phyloP scores from a whole-genome alignment of 371 early-diverging fungal species.

The Mucor circinelloides region DNA sequence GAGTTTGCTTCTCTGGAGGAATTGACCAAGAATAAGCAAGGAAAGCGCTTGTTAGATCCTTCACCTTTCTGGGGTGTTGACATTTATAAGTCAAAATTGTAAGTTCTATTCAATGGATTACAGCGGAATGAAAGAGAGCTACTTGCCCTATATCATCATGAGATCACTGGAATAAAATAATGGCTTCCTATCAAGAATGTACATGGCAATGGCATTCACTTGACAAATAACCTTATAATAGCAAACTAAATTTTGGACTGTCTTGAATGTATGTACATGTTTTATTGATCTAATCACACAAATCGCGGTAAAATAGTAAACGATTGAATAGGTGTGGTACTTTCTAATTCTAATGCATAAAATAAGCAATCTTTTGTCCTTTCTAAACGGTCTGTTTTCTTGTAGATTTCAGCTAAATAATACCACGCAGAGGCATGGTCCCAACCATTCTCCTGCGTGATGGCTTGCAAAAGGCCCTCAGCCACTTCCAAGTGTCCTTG shows the following conservation, averaged over 20 bases:
- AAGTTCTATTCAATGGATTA: no score
- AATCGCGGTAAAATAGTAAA: constrained; percentile 56
- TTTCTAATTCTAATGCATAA: constrained; percentile 74
- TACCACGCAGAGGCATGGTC: constrained; percentile 66
- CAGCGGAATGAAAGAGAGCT: no score
- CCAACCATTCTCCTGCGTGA: constrained; percentile 64
- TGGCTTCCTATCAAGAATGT: no score
- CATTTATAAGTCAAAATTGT: constrained; percentile 25
- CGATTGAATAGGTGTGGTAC: constrained; percentile 64
- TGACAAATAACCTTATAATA: no score
- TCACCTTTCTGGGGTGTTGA: constrained; percentile 35
- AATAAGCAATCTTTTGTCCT: constrained; percentile 68
- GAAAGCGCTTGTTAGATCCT: constrained; percentile 36
- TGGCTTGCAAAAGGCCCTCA: constrained; percentile 54
- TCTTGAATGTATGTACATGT: no score
- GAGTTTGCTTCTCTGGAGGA: constrained; percentile 20
- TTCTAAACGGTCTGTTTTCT: constrained; percentile 53
- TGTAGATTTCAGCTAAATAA: constrained; percentile 57
- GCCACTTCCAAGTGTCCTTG: constrained; percentile 51
- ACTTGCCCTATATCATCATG: background rate
- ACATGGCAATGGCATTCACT: no score
- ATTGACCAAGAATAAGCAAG: constrained; percentile 2
- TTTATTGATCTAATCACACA: constrained; percentile 4
- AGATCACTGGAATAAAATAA: no score
- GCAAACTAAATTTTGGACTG: no score